Base-by-base conservation (phyloP, 768 basidiomycete species). In the Tubosaeta sp. region DNA sequence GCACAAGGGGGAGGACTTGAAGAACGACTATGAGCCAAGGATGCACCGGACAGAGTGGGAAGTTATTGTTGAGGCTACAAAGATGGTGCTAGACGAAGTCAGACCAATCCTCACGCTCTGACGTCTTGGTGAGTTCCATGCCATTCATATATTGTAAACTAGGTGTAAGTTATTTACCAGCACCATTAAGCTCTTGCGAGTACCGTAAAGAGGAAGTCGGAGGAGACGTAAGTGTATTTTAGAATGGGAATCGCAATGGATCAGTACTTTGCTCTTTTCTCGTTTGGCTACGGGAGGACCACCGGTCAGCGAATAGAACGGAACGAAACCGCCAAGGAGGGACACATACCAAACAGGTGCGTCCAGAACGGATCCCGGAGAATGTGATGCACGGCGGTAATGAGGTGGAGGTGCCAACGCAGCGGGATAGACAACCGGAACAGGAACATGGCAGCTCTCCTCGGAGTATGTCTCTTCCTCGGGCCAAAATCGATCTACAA, bases 21-120 rank as follows among this genome's bases (percentile, higher is more conserved):
- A 52, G 76, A 73, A 29, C 32, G 62, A 55, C 44, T 85, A 92
- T 55, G 90, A 91, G 61, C 76, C 75, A 59, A 74, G 90, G 55
- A 68, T 99, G 62, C 96, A 98, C 64, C 65, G 65, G 50, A 78
- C 84, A 6, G 96, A 99, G 68, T 95, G 95, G 76, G 81, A 86
- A 56, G 82, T 93, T 49, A 93, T 99, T 46, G 95, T 99, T 7
- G 77, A 92, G 61, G 96, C 83, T 0, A 83, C 94, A 2, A 79
- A 74, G 55, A 82, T 77, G 53, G 80, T 88, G 12, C 70, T 96
- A 39, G 80, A 83, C 44, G 76, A 81, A 53, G 64, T 75, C 25
- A 71, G 66, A 35, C 71, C 67, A 2, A 9, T 24, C 35, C 21
- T 14, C 25, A 21, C 30, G 14, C 10, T 18, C 18, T 31, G 31